These are phyloP conservation scores for Aurantiochytrium sp. DNA, from an alignment of 108 stramenopile genomes.

Conservation along the genomic window DNA sequence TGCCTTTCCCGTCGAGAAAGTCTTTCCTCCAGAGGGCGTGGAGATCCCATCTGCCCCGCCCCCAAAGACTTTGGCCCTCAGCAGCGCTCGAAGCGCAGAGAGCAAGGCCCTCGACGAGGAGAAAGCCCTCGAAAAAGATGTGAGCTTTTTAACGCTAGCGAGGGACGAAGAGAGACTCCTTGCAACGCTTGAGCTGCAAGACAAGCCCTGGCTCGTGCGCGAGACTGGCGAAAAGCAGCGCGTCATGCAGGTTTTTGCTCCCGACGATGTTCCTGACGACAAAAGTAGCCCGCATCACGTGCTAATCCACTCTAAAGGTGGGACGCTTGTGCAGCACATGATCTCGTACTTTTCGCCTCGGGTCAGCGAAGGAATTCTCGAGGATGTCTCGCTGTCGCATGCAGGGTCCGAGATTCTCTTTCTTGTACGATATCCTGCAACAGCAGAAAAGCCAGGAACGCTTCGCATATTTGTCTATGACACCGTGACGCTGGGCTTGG, in stretches of 20 bases:
- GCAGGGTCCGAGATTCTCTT: neutral
- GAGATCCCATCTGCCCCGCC: neutral
- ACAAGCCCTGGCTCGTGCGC: neutral
- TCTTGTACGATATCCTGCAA: neutral
- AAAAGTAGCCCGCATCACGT: constrained; percentile 1
- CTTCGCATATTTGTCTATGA: neutral
- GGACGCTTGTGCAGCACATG: neutral
- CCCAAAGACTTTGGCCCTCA: too few relatives aligned
- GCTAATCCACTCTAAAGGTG: neutral
- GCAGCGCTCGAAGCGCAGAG: too few relatives aligned
- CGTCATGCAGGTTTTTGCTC: neutral
- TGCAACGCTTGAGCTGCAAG: neutral
- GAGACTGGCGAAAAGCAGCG: neutral
- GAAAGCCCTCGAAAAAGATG: neutral
- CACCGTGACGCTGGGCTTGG: neutral
- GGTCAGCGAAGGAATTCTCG: neutral
- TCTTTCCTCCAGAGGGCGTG: neutral
- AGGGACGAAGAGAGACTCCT: neutral
- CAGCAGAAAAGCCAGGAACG: neutral
- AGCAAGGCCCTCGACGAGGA: neutral
- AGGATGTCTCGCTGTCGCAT: neutral
- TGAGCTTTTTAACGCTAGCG: neutral
- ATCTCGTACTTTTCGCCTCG: neutral
- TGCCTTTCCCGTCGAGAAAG: neutral
- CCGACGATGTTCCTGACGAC: neutral